Base-by-base conservation (phyloP, 352 stramenopile species). In the Phytophthora niederhauseri region DNA sequence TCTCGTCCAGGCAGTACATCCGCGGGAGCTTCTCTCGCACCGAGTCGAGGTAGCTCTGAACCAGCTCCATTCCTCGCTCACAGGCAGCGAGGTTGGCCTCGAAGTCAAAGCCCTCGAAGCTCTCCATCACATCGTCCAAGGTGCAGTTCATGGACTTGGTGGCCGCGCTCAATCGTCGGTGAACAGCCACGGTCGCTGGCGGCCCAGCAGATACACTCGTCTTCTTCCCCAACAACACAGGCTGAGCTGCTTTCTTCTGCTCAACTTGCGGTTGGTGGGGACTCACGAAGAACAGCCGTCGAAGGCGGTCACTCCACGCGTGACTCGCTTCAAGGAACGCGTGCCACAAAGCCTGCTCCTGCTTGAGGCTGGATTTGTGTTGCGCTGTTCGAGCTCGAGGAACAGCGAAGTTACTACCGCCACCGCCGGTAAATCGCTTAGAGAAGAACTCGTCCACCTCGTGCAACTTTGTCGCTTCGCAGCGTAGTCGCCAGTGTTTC, bases 391-490 rank as follows among this genome's bases (percentile, higher is more conserved):
- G 61, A 38, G 14, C 17, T 52, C 57, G 66, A 59, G 67, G 28
- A 46, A 71, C 52, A n/a, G 66, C 31, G 73, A 67, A 57, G 7
- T 64, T 64, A 14, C 30, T 50, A 20, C 57, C 31, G 7, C 38
- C 15, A 17, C 46, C 28, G 5, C 56, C 45, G 11, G 54, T 63
- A 12, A 76, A 73, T 15, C 58, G 65, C 26, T 76, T 76, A 0
- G 64, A 73, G 24, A 90, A 84, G 31, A 84, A 90, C 34, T 92
- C 84, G 3, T 92, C 81, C 3, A 87, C 66, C 24, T 92, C 84
- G 45, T 89, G 81, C 0, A 92, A 56, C 38, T 83, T 79, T 3
- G 76, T 75, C 24, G 84, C 61, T 62, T 87, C 73, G 48, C 79
- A 90, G 5, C 82, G 30, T 2, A 78, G 28, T 4, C 72, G 60